Base-by-base conservation (phyloP, 345 rosid species). In the Pseudoturritis turrita region DNA sequence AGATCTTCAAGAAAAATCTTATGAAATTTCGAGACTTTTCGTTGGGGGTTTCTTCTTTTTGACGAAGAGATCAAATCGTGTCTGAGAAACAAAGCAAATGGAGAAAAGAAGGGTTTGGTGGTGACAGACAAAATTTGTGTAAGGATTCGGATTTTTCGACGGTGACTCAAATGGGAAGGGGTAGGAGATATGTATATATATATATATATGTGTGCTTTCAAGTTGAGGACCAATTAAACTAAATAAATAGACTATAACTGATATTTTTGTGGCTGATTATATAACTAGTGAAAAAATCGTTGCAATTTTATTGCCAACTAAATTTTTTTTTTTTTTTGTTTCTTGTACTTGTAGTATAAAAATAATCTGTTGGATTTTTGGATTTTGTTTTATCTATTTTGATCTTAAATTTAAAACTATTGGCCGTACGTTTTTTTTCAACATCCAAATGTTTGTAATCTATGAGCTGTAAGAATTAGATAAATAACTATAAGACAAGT, bases 61-160 rank as follows among this genome's bases (percentile, higher is more conserved):
- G 8, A 44, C 4, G 45, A 54, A 64, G 39, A n/a, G 28, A 56
- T 41, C 28, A 5, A 73, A 64, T 18, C 62, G 49, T 68, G 40
- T 18, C 52, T 40, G 29, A 36, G 68, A 67, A 53, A 69, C 64
- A 36, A 45, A 69, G 70, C 58, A 53, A 31, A 37, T 7, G 37
- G 45, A 62, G 53, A 47, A 56, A 47, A 43, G 60, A 69, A 45
- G 75, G 65, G 60, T 61, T 75, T 62, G 79, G 74, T 67, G 78
- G 64, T 52, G 72, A 74, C 72, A 58, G 46, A 66, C 19, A 28
- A 52, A 53, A n/a, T n/a, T 41, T 39, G 29, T 60, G 58, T 36
- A 10, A 72, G 22, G 64, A 53, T 53, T 54, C 22, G 28, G 64
- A 62, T 63, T 62, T 53, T 54, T 22, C 36, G 63, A 75, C 49